Percentiles rank a stretch among this genome's conserved stretches.
These are phyloP conservation scores for Eucalyptus urophylla DNA, from an alignment of 345 rosid species.

Conservation along the genomic window DNA sequence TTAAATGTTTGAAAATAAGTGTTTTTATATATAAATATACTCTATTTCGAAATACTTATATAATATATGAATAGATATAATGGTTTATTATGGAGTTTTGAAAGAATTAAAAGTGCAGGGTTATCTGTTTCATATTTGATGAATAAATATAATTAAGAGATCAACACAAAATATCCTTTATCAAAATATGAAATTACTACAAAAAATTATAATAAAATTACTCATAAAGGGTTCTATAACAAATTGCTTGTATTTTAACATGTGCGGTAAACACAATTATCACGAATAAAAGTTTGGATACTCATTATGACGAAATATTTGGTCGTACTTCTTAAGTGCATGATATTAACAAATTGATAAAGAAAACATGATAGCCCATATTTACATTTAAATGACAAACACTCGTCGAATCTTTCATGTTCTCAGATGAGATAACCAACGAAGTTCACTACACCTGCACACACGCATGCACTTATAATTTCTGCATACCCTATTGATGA, in stretches of 20 bases:
- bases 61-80: too few species aligned
- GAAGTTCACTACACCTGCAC: not conserved
- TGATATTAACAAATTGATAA: too few species aligned
- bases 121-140: not conserved
- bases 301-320: not conserved
- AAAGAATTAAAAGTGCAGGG: not conserved
- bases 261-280: not conserved
- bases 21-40: accelerated
- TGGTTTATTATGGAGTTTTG: not conserved
- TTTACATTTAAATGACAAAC: not conserved
- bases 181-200: not conserved
- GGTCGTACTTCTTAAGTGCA: not conserved
- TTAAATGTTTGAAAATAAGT: not conserved
- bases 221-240: not conserved
- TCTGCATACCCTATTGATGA: not conserved
- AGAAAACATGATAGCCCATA: not conserved
- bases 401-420: not conserved
- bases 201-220: too few species aligned
- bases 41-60: not conserved
- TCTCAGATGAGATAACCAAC: not conserved
- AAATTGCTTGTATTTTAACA: not conserved
- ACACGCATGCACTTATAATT: not conserved
- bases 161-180: too few species aligned
- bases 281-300: not conserved
- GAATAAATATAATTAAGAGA: not conserved